Evolutionary conservation across 495 filamentous ascomycete genomes (phyloP), one percentile per base, ranked within the genome.

Genomic region (Penicillium pancosmium): DNA sequence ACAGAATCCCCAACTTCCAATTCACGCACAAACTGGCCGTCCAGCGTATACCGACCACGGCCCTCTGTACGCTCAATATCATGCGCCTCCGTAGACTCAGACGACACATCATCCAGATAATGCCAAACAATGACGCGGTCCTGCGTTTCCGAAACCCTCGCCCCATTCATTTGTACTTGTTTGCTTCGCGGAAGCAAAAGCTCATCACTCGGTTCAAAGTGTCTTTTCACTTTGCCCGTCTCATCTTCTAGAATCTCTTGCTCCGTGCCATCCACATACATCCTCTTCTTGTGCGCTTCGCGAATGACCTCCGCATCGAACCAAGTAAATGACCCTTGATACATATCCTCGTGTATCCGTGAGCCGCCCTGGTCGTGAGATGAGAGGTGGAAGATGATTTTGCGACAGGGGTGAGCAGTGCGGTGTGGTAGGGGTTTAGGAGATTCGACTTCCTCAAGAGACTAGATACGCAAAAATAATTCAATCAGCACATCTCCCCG

Each of bases 311-410:
- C 86, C 4, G 76, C 81, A 46, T 90, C 88, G 62, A 91, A 91
- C 88, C 88, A 92, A 0, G 88, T 90, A 68, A 72, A 89, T 0
- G 86, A 87, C 13, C 64, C 71, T 5, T 71, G 55, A 62, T 83
- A 90, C n/a, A 79, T 83, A 41, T 80, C 70, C 5, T 72, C 65
- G 34, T 74, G 60, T 13, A 43, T 7, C 1, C 54, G 21, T 1
- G 70, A 62, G 5, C 76, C 71, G 3, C 89, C 90, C 64, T 93
- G 90, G 60, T 92, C 90, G 48, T 80, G 79, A 48, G 83, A 86
- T 3, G 68, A 67, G 50, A 89, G 82, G 2, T 75, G 83, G 57
- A 92, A 92, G 4, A 88, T 74, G n/a, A 93, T 76, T 36, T 79
- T 79, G 6, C 79, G 74, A 35, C 76, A 79, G 21, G 78, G 78